Evolutionary conservation across 192 early-diverging fungal species (phyloP).

Genomic region (Backusella mclennaniae): DNA sequence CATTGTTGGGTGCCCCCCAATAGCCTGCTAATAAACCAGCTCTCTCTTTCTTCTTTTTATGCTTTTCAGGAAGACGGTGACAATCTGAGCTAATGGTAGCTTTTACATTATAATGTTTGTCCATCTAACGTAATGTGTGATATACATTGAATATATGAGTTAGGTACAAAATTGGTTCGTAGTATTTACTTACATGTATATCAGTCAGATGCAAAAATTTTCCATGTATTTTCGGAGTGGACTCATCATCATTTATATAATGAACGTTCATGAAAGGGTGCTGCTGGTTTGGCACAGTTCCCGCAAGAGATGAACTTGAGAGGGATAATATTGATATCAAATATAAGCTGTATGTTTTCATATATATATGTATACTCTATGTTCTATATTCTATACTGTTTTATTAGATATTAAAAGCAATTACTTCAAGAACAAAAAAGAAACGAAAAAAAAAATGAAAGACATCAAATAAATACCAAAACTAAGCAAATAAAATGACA

Average conservation of each 20-base stretch:
- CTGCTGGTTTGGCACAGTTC: neutral
- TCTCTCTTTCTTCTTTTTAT: conserved; percentile 17
- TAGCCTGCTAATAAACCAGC: conserved; percentile 40
- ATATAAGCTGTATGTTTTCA: neutral
- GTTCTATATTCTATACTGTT: neutral
- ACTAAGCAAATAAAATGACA: neutral
- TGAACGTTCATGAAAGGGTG: neutral
- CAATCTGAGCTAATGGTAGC: conserved; percentile 60
- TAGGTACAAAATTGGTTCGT: neutral
- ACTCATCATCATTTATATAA: neutral
- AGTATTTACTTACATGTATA: conserved; percentile 47
- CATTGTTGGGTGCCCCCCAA: conserved; percentile 57
- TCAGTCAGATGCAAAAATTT: conserved; percentile 76
- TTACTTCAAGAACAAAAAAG: neutral
- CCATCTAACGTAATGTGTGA: conserved; percentile 34
- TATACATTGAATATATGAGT: neutral
- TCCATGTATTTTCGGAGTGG: conserved; percentile 31
- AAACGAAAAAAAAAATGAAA: neutral
- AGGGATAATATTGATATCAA: neutral
- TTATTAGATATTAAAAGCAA: neutral
- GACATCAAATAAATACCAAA: neutral
- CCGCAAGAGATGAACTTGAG: neutral
- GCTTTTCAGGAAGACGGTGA: conserved; percentile 41
- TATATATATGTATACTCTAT: neutral
- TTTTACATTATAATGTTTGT: conserved; percentile 55